phyloP scores from a whole-genome alignment of 345 rosid species.

The Syzygium aqueum region DNA sequence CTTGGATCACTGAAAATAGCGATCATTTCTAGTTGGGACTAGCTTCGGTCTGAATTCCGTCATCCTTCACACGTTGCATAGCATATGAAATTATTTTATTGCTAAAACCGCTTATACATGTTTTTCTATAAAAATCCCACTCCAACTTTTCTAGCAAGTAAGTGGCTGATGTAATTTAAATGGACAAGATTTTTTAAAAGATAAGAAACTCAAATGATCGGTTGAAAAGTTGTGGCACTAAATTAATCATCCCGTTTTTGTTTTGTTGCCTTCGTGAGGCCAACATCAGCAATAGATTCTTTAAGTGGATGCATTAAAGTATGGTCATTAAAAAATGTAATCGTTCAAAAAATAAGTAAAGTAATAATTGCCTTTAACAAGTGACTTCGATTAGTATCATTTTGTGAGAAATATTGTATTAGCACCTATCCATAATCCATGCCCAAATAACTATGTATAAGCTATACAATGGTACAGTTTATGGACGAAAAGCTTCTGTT shows the following conservation, averaged over 20 bases:
- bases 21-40: neutral
- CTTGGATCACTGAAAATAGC: neutral
- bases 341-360: neutral
- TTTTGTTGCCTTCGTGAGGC: neutral
- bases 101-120: neutral
- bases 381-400: neutral
- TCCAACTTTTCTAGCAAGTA: neutral
- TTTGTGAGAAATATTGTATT: neutral
- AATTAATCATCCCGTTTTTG: neutral
- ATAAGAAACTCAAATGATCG: neutral
- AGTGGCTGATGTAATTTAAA: neutral
- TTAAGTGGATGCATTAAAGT: neutral
- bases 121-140: neutral
- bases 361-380: neutral
- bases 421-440: neutral
- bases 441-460: neutral
- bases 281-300: neutral
- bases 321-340: neutral
- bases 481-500: neutral
- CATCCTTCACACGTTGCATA: neutral
- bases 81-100: neutral
- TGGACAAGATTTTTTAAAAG: neutral
- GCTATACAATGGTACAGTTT: neutral
- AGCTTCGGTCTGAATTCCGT: neutral
- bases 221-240: neutral